A percentile compares a stretch with the other conserved stretches of the same genome.
Conservation (phyloP, 1,284 basidiomycete genomes). For the Blastosporella zonata region DNA sequence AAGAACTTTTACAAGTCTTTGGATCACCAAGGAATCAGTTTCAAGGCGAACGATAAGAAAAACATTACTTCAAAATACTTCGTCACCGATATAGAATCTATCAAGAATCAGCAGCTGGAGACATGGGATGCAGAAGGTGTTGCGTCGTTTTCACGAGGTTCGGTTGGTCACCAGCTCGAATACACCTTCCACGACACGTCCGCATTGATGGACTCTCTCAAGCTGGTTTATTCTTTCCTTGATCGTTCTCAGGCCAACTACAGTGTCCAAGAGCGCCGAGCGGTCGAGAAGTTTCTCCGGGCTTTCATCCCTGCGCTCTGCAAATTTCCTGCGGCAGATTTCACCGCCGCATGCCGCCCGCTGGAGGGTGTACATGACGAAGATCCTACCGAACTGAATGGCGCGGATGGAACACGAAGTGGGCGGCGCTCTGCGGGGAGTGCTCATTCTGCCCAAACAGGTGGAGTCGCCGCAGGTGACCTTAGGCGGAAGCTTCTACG, state of each 20-base stretch:
- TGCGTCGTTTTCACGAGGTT: conserved; percentile 41
- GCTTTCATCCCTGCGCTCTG: conserved; percentile 84
- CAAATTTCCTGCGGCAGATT: conserved; percentile 73
- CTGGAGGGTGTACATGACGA: conserved; percentile 52
- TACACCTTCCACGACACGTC: conserved; percentile 78
- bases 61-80: conserved; percentile 89
- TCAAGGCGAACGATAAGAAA: conserved; percentile 98
- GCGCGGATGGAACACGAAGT: conserved; percentile 42
- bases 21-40: conserved; percentile 93
- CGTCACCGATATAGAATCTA: conserved; percentile 83
- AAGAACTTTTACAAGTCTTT: conserved; percentile 98
- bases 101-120: conserved; percentile 66
- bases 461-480: conserved; percentile 62
- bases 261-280: conserved; percentile 74
- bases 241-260: conserved; percentile 81
- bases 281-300: conserved; percentile 84
- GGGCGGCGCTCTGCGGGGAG: conserved; percentile 45
- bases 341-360: conserved; percentile 71
- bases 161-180: conserved; percentile 71
- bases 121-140: conserved; percentile 32
- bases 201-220: conserved; percentile 86
- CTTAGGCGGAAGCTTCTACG: conserved; percentile 77
- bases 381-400: conserved; percentile 41
- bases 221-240: conserved; percentile 87
- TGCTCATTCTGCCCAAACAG: conserved; percentile 35